Evolutionary conservation across 108 stramenopile genomes (phyloP), one percentile per base, ranked within the genome.

Genomic region (Pelagomonas calceolata): DNA sequence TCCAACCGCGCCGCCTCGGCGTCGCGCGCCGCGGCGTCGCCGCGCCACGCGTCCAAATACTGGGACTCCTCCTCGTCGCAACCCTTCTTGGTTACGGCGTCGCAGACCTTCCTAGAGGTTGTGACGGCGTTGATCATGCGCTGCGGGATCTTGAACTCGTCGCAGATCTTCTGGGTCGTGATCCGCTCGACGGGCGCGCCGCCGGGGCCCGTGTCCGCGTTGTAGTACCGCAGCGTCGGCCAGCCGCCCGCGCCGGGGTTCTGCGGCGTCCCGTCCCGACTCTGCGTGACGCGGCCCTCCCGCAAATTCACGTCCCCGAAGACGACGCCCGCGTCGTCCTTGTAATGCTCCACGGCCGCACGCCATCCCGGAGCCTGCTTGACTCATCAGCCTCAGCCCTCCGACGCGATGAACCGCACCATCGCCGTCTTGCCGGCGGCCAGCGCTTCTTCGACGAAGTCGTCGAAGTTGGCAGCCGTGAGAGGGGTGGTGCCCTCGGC

Each of bases 361-460:
- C 86, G 85, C 88, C 88, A 89, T 63, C 84, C 76, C 72, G 88
- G 85, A 72, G 39, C 84, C 78, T 89, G 88, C 75, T 89, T 89
- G 70, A 79, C 84, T 89, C 88, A 89, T 89, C 88, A 89, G 30
- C 88, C 86, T 89, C 88, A 89, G 74, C 80, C 79, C 36, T 77
- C 66, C n/a, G 79, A 81, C 44, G 88, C 88, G 70, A 89, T 85
- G 69, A 71, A 83, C 34, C 88, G 85, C 46, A 86, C 81, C 71
- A 89, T 84, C 46, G 83, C 72, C 29, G 88, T 85, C 78, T 85
- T 79, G 39, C 51, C 51, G 21, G 3, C 14, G 7, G 1, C 29
- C 7, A 60, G 21, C 21, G 51, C 51, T 17, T 12, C 51, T 17
- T 4, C 10, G 51, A 60, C 29, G 51, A 60, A 60, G 21, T 12